Conservation (phyloP, 2,329 filamentous ascomycete genomes). For the Trichoderma sp. region DNA sequence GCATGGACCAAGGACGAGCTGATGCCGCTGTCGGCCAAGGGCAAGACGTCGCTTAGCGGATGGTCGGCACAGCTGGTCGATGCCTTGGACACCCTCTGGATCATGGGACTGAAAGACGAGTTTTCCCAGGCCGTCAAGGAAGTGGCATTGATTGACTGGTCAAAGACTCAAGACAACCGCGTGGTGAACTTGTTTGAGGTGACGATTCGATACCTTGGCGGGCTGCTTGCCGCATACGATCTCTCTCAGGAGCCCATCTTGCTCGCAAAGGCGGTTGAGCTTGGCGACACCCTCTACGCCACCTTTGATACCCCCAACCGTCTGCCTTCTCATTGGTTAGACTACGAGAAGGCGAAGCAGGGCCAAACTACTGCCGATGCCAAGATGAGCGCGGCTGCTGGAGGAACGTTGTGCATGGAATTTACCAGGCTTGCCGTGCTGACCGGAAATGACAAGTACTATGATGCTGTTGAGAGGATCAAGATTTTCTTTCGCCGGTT, state of each 20-base stretch:
- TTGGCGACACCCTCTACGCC: constrained; percentile 56
- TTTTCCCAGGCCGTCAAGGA: constrained; percentile 53
- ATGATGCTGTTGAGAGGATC: constrained; percentile 73
- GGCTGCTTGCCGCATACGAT: constrained; percentile 55
- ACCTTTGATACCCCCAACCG: constrained; percentile 58
- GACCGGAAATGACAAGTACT: constrained; percentile 72
- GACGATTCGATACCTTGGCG: constrained; percentile 58
- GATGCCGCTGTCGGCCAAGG: constrained; percentile 50
- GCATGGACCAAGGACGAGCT: constrained; percentile 62
- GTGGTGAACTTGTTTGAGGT: constrained; percentile 63
- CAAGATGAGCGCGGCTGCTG: constrained; percentile 47
- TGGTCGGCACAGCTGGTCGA: constrained; percentile 64
- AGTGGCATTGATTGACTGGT: constrained; percentile 58
- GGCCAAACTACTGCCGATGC: constrained; percentile 41
- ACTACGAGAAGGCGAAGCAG: constrained; percentile 45
- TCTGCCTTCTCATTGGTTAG: constrained; percentile 50
- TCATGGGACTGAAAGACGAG: constrained; percentile 60
- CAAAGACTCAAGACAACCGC: constrained; percentile 45
- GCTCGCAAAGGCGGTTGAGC: constrained; percentile 53
- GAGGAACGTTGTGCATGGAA: constrained; percentile 70
- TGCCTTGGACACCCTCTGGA: constrained; percentile 59
- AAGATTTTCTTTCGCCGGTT: constrained; percentile 66
- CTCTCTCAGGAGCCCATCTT: constrained; percentile 50
- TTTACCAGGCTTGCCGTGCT: constrained; percentile 75
- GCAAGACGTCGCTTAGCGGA: constrained; percentile 52